Evolutionary conservation across 2,329 filamentous ascomycete species (phyloP).

Genomic region (Trichoderma oligosporum): DNA sequence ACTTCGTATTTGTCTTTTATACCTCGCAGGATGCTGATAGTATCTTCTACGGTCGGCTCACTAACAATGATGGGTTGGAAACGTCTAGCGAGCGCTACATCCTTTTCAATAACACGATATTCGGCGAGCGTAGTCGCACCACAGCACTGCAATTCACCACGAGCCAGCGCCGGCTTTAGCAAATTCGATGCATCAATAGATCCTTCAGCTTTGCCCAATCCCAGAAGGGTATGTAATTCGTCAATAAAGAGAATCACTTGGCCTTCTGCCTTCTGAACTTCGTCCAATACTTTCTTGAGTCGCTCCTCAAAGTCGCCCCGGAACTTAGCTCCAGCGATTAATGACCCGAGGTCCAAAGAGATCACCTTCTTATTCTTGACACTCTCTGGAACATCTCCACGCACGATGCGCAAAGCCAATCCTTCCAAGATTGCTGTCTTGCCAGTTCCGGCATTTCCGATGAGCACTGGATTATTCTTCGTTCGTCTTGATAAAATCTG

Average conservation of each 20-base stretch:
- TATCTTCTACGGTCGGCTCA: constrained; percentile 86
- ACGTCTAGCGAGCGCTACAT: constrained; percentile 83
- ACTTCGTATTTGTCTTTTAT: constrained; percentile 98
- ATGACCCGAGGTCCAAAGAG: constrained; percentile 78
- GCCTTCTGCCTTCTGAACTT: constrained; percentile 85
- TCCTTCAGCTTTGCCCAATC: constrained; percentile 90
- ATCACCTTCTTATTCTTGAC: constrained; percentile 93
- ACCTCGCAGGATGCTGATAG: constrained; percentile 89
- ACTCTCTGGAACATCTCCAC: constrained; percentile 90
- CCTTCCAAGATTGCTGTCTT: constrained; percentile 94
- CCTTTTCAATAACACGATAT: constrained; percentile 92
- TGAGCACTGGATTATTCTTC: constrained; percentile 95
- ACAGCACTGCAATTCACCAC: constrained; percentile 91
- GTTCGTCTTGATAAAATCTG: constrained; percentile 89
- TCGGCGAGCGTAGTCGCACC: constrained; percentile 91
- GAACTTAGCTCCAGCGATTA: constrained; percentile 95
- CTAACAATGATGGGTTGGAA: constrained; percentile 95
- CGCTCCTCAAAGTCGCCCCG: constrained; percentile 94
- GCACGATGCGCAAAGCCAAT: constrained; percentile 81
- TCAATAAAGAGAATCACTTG: constrained; percentile 93
- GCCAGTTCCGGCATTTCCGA: constrained; percentile 84
- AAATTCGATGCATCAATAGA: constrained; percentile 96
- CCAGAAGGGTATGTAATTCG: constrained; percentile 86
- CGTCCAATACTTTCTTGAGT: constrained; percentile 83
- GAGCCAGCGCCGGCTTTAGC: constrained; percentile 86